A percentile compares a stretch with the other conserved stretches of the same genome.
These are phyloP conservation scores for Plantago elongata DNA, from an alignment of 257 asterid species.

Conservation along the genomic window DNA sequence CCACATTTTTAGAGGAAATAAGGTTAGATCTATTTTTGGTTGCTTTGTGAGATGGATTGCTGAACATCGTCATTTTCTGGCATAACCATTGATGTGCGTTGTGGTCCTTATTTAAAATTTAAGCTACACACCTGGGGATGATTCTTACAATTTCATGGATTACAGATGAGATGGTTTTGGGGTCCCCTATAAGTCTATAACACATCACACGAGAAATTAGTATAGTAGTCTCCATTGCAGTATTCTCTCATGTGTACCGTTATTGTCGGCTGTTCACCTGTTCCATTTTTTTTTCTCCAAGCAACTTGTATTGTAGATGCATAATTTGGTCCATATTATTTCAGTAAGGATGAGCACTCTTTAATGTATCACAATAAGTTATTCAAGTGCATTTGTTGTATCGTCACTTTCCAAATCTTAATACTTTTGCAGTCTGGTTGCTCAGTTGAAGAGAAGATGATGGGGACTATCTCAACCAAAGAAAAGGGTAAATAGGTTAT, in stretches of 20 bases:
- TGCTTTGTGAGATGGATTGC: neutral
- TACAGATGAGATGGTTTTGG: no score
- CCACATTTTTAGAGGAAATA: neutral
- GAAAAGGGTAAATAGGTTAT: conserved; percentile 34
- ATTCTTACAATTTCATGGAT: neutral
- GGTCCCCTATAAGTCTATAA: no score
- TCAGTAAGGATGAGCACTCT: neutral
- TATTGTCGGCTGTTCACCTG: neutral
- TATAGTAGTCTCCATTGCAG: neutral
- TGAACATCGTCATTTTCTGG: neutral
- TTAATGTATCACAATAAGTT: neutral
- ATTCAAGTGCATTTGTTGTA: neutral
- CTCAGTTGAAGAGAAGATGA: conserved; percentile 21
- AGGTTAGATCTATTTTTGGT: no score
- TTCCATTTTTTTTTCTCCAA: neutral
- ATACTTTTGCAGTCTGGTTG: conserved; percentile 21
- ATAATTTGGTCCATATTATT: conserved; percentile 1
- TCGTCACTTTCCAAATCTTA: conserved; percentile 3
- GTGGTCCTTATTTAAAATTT: no score
- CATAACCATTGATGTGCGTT: neutral
- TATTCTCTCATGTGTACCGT: neutral
- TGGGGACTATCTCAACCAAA: conserved; percentile 18
- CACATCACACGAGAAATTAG: neutral
- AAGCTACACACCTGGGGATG: neutral
- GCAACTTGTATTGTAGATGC: neutral